These are phyloP conservation scores for Saxophila tyrrhenica DNA, from an alignment of 495 filamentous ascomycete species.

Conservation along the genomic window DNA sequence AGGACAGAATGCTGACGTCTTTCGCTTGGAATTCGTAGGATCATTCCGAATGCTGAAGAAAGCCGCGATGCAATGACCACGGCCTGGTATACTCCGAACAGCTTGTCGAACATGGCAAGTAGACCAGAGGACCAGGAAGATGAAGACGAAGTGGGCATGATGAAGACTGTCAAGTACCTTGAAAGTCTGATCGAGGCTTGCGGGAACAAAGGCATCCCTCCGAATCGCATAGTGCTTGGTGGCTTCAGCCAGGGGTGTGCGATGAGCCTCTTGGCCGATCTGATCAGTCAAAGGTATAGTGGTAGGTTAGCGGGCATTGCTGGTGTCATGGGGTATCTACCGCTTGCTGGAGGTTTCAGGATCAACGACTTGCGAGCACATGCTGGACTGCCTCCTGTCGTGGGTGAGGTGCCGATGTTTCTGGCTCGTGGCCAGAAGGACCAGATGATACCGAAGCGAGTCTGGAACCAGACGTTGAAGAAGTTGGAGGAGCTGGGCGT, in stretches of 20 bases:
- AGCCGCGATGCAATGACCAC: constrained; percentile 31
- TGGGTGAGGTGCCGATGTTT: constrained; percentile 26
- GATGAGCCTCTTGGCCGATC: constrained; percentile 27
- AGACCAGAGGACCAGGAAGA: constrained; percentile 25
- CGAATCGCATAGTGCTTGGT: constrained; percentile 31
- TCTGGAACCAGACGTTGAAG: constrained; percentile 21
- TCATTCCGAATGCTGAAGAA: constrained; percentile 34
- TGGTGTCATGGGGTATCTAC: constrained; percentile 34
- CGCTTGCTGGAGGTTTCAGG: constrained; percentile 17
- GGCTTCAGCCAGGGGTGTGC: constrained; percentile 37
- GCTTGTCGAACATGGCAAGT: constrained; percentile 25
- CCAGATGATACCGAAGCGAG: constrained; percentile 25
- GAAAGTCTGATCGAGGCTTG: constrained; percentile 31
- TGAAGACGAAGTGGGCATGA: constrained; percentile 30
- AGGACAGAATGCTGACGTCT: background rate
- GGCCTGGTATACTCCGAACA: constrained; percentile 33
- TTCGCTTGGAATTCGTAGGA: constrained; percentile 22
- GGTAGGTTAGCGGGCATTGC: constrained; percentile 31
- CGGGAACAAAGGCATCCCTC: constrained; percentile 26
- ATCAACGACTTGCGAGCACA: constrained; percentile 21
- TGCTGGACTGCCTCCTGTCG: constrained; percentile 16
- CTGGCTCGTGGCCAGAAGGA: constrained; percentile 25
- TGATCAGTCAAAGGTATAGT: constrained; percentile 25
- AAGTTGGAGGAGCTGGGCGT: constrained; percentile 22
- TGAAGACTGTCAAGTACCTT: constrained; percentile 29